Base-by-base conservation (phyloP, 768 basidiomycete species). In the Botryobasidium botryosum region DNA sequence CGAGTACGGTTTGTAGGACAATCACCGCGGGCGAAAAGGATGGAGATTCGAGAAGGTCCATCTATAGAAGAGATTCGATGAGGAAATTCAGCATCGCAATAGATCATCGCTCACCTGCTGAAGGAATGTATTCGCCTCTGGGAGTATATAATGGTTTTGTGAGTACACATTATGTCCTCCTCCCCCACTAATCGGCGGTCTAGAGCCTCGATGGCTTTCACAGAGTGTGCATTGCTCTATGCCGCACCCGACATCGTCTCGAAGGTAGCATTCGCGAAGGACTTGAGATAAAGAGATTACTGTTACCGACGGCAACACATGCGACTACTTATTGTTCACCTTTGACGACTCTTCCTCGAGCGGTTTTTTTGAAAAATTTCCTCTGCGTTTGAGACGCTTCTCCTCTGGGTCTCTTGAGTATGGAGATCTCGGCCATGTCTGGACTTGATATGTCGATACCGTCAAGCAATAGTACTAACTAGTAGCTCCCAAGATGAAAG, bases 311-410 rank as follows among this genome's bases (percentile, higher is more conserved):
- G 28, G 8, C 0, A 17, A 41, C 57, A 25, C 32, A 42, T 5
- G 10, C 18, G 35, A 18, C 20, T 8, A 17, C 17, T 12, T 15
- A 5, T 27, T 15, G 48, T 67, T 35, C 39, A 87, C 91, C 81
- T 67, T 91, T 94, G 56, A 91, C 74, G 17, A 99, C 86, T 56
- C 90, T 91, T 13, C 94, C 94, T 53, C 75, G 66, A 0, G 84
- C 81, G 0, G 94, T 96, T 63, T 97, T 97, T 62, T 86, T 92
- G 69, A 90, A 83, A 62, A 90, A 97, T 58, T 87, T 92, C 49
- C 82, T 77, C 54, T 86, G 86, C 0, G 84, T 82, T 2, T 81
- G 57, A 10, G 73, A 70, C 1, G 77, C 79, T 56, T 87, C 85
- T 4, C 73, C 67, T 35, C 68, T 66, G 13, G 79, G 70, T 44